These are phyloP conservation scores for Caryopteris hybrid DNA, from an alignment of 305 asterid species.

Conservation along the genomic window DNA sequence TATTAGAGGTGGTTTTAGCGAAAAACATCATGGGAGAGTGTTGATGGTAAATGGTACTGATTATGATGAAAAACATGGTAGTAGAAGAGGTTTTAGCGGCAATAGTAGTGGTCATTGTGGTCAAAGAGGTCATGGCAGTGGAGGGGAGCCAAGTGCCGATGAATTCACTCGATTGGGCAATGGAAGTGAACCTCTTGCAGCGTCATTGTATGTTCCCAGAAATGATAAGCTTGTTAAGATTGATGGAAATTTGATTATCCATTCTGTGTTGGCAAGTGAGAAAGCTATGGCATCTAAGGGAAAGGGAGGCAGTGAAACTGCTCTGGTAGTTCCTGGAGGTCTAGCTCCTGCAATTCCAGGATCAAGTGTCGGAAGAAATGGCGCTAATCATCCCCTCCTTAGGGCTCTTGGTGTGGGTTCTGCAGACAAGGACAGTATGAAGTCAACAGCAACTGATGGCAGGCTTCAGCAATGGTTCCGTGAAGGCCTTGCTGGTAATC, in stretches of 20 bases:
- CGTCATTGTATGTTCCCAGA: constrained; percentile 91
- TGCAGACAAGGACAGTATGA: constrained; percentile 41
- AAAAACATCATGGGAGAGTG: constrained; percentile 60
- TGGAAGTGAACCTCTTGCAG: constrained; percentile 73
- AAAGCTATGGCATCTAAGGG: constrained; percentile 73
- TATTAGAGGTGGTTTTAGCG: constrained; percentile 33
- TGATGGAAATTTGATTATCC: constrained; percentile 90
- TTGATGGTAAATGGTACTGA: constrained; percentile 54
- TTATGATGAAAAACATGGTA: constrained; percentile 31
- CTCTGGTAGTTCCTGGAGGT: constrained; percentile 62
- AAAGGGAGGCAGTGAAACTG: constrained; percentile 52
- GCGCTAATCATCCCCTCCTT: constrained; percentile 57
- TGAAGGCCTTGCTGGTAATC: constrained; percentile 92
- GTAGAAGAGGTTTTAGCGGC: constrained; percentile 32
- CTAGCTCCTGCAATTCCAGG: constrained; percentile 52
- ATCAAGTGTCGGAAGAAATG: constrained; percentile 40
- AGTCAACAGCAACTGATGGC: constrained; percentile 66
- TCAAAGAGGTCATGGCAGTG: constrained; percentile 28
- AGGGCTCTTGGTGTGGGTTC: constrained; percentile 61
- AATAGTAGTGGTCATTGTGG: constrained; percentile 26
- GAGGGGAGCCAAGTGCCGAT: constrained; percentile 35
- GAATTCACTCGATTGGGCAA: constrained; percentile 38
- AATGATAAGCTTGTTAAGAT: constrained; percentile 89
- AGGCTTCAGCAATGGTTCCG: constrained; percentile 92
- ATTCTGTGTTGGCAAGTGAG: constrained; percentile 89